phyloP scores from a whole-genome alignment of 305 asterid species.

The Solanum hybrid region DNA sequence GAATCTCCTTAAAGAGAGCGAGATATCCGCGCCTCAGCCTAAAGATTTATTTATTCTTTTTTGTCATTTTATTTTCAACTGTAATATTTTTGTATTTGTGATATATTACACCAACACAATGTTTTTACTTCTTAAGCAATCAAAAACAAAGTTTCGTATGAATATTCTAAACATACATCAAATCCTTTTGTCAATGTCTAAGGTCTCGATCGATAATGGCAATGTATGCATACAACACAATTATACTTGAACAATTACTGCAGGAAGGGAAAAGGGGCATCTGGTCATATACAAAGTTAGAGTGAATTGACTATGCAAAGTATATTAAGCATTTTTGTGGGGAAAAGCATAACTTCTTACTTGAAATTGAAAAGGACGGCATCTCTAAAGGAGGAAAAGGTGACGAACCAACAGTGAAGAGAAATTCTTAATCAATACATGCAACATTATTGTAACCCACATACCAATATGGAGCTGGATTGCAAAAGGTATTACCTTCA shows the following conservation, averaged over 20 bases:
- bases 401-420: neutral
- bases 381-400: neutral
- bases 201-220: neutral
- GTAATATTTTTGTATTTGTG: too few relatives aligned
- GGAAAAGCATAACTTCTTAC: neutral
- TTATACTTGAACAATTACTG: neutral
- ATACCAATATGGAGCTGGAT: neutral
- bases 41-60: too few relatives aligned
- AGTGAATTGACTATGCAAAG: neutral
- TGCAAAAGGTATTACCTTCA: neutral
- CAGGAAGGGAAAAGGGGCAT: neutral
- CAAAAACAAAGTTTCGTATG: neutral
- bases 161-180: too few relatives aligned
- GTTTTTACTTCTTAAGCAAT: neutral
- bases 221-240: neutral
- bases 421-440: too few relatives aligned
- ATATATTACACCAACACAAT: too few relatives aligned
- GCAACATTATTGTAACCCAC: neutral
- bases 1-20: too few relatives aligned
- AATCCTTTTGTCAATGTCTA: neutral
- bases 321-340: neutral
- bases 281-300: neutral
- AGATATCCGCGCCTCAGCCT: too few relatives aligned
- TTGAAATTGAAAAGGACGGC: neutral
- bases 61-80: too few relatives aligned